Evolutionary conservation across 176 grass and related monocot species (phyloP), one percentile per base, ranked within the genome.

Genomic region (Calamus simplicifolius): DNA sequence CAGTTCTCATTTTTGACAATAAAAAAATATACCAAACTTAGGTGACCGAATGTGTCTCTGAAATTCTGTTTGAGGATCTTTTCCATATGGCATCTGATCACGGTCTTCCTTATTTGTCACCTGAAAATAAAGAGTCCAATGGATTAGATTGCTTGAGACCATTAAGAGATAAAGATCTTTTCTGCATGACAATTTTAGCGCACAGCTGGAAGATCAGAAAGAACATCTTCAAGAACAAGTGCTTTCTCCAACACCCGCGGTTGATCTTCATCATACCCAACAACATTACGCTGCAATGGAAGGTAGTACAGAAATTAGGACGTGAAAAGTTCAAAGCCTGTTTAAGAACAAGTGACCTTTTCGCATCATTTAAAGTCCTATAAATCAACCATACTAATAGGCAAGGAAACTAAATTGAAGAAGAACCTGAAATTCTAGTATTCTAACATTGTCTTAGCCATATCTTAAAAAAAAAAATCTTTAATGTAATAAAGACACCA

Each of bases 181-280:
- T 43, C 35, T 10, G 3, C 2, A 43, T 43, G 8, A 13, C 35
- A 43, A 43, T 7, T 43, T 57, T 71, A 31, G 54, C 43, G 73
- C 90, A 96, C 91, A 74, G 74, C 60, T 51, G 91, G 91, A 73
- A 96, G 91, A 82, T 96, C 91, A 72, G 86, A 77, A 62, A 96
- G 66, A 77, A 83, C 72, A 60, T 96, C 86, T 76, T 85, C 86
- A 25, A 96, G 91, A 57, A 96, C 78, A 79, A 87, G 66, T 61
- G 74, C 71, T 28, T 82, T 87, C 50, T 79, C 91, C 73, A 96
- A 59, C 53, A 80, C 83, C 73, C 79, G 73, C 66, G 52, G 27
- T 48, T 53, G 48, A n/a, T 30, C 76, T 71, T 62, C 66, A 3
- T 84, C 74, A 12, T 89, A 90, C 18, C 80, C 91, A 72, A 96